These are phyloP conservation scores for Mycena capillaripes DNA, from an alignment of 768 basidiomycete genomes.

Conservation along the genomic window DNA sequence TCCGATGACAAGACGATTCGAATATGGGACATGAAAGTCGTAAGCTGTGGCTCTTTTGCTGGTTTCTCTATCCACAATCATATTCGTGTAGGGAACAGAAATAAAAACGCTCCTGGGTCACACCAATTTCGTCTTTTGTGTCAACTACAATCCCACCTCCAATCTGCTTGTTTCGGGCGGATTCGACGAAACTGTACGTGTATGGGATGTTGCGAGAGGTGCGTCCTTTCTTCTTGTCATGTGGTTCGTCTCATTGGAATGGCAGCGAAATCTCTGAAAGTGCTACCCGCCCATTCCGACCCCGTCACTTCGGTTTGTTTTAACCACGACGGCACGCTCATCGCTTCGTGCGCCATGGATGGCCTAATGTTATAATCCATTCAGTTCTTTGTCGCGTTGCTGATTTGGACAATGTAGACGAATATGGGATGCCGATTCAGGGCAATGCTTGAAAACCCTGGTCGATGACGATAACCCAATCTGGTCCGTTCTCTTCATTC, in stretches of 20 bases:
- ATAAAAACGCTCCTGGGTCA: slow-evolving; percentile 85
- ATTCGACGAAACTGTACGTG: slow-evolving; percentile 94
- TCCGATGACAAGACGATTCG: slow-evolving; percentile 94
- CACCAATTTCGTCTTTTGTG: slow-evolving; percentile 94
- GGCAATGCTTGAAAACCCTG: slow-evolving; percentile 97
- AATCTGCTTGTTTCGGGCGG: slow-evolving; percentile 94
- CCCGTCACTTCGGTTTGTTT: slow-evolving; percentile 96
- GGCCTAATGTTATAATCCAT: slow-evolving; percentile 85
- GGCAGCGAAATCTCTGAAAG: slow-evolving; percentile 87
- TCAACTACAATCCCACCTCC: slow-evolving; percentile 92
- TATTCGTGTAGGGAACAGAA: slow-evolving; percentile 61
- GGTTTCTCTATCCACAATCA: slow-evolving; percentile 25
- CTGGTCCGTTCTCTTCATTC: slow-evolving; percentile 63
- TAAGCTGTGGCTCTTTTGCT: slow-evolving; percentile 42
- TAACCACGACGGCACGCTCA: slow-evolving; percentile 94
- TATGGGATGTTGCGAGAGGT: slow-evolving; percentile 98
- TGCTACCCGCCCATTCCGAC: slow-evolving; percentile 96
- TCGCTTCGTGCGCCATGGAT: slow-evolving; percentile 96
- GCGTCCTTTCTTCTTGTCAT: slow-evolving; percentile 20
- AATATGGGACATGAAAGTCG: slow-evolving; percentile 85
- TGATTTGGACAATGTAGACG: slow-evolving; percentile 68
- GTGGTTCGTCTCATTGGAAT: not conserved
- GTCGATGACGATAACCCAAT: slow-evolving; percentile 98
- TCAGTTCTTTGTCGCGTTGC: slow-evolving; percentile 5
- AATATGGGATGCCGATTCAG: slow-evolving; percentile 97